Percentiles rank a stretch among this genome's conserved stretches.
phyloP scores from a whole-genome alignment of 2,329 filamentous ascomycete genomes.

The Alternaria sp. region DNA sequence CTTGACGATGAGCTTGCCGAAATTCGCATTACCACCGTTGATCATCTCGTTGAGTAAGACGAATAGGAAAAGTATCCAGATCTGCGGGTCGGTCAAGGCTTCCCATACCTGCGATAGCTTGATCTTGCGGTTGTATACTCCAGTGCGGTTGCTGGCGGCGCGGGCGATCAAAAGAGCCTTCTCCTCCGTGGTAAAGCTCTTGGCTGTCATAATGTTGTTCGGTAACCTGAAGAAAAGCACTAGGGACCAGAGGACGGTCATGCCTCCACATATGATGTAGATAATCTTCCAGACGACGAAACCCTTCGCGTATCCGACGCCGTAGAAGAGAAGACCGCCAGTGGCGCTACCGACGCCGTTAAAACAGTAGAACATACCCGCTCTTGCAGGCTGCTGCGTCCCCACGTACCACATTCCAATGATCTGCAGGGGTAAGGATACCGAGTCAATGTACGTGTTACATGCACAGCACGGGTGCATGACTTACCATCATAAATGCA shows the following conservation, averaged over 20 bases:
- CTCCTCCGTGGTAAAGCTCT: constrained; percentile 55
- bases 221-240: constrained; percentile 54
- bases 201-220: constrained; percentile 54
- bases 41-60: constrained; percentile 63
- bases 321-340: constrained; percentile 51
- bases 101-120: constrained; percentile 61
- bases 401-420: constrained; percentile 22
- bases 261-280: constrained; percentile 57
- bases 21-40: constrained; percentile 64
- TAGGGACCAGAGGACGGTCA: constrained; percentile 58
- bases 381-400: constrained; percentile 31
- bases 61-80: constrained; percentile 58
- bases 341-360: constrained; percentile 31
- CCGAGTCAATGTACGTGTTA: neutral
- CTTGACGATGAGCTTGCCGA: constrained; percentile 65
- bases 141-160: constrained; percentile 50
- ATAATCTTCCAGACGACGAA: constrained; percentile 58
- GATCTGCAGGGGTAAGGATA: neutral
- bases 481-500: constrained; percentile 32
- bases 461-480: neutral
- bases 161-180: constrained; percentile 56
- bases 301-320: constrained; percentile 53
- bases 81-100: constrained; percentile 56
- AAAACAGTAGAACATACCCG: constrained; percentile 37
- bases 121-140: constrained; percentile 58